Conservation (phyloP, 805 yeast species). For the Jamesozyma hellenica region DNA sequence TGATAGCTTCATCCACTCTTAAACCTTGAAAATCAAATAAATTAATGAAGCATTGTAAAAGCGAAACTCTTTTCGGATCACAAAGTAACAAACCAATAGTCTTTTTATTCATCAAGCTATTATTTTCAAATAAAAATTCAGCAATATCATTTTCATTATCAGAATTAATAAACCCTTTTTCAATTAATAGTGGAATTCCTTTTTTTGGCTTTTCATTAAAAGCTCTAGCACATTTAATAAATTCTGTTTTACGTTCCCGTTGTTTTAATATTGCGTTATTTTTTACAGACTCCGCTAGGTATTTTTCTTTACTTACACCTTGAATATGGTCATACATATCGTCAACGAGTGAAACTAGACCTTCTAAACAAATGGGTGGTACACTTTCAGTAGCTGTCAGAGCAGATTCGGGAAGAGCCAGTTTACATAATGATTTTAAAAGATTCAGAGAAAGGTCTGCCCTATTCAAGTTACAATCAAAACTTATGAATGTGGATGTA, state of each 20-base stretch:
- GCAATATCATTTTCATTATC: slow-evolving; percentile 57
- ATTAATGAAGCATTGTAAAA: slow-evolving; percentile 55
- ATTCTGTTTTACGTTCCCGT: slow-evolving; percentile 53
- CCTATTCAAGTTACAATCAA: slow-evolving; percentile 85
- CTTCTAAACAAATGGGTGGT: slow-evolving; percentile 90
- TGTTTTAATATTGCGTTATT: slow-evolving; percentile 20
- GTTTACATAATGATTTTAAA: slow-evolving; percentile 59
- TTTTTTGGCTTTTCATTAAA: slow-evolving; percentile 73
- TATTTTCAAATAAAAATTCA: slow-evolving; percentile 61
- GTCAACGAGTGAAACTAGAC: slow-evolving; percentile 60
- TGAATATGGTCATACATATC: slow-evolving; percentile 43
- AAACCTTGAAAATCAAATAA: slow-evolving; percentile 65
- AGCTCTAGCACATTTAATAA: slow-evolving; percentile 60
- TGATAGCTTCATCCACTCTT: slow-evolving; percentile 87
- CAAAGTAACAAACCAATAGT: slow-evolving; percentile 79
- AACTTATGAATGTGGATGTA: slow-evolving; percentile 65
- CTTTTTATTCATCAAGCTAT: slow-evolving; percentile 78
- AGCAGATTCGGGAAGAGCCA: slow-evolving; percentile 83
- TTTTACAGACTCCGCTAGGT: slow-evolving; percentile 17
- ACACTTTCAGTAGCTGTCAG: slow-evolving; percentile 68
- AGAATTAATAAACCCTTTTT: slow-evolving; percentile 51
- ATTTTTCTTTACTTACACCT: slow-evolving; percentile 15
- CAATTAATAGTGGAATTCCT: slow-evolving; percentile 59
- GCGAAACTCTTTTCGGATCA: slow-evolving; percentile 52
- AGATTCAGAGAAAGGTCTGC: slow-evolving; percentile 63